Percentiles rank a stretch among this genome's conserved stretches.
Evolutionary conservation across 2,329 filamentous ascomycete species (phyloP).

Genomic region (Coniochaeta prunicola): DNA sequence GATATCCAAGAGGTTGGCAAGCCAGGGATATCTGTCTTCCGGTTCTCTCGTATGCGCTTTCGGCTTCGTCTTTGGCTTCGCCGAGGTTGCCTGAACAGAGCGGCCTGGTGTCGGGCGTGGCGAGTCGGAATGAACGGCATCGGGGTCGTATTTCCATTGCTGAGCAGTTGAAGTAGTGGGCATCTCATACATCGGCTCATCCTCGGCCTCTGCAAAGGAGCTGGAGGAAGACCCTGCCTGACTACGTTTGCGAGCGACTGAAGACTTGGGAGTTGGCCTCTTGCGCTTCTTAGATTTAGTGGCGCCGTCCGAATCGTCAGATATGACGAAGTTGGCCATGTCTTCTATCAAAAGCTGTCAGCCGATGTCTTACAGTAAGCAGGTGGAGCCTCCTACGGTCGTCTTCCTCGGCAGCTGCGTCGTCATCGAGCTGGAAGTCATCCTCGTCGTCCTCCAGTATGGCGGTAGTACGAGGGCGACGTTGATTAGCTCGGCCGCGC

Average conservation of each 20-base stretch:
- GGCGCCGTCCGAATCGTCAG: conserved; percentile 74
- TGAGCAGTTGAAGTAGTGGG: conserved; percentile 65
- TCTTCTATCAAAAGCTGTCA: conserved; percentile 43
- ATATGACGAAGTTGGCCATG: conserved; percentile 80
- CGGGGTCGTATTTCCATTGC: conserved; percentile 67
- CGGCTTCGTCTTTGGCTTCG: conserved; percentile 33
- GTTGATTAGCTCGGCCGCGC: conserved; percentile 29
- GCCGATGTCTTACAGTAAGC: neutral
- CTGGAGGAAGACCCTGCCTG: conserved; percentile 36
- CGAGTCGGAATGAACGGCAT: conserved; percentile 23
- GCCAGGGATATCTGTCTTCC: conserved; percentile 82
- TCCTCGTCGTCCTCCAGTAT: conserved; percentile 67
- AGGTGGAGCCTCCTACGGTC: conserved; percentile 38
- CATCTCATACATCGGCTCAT: conserved; percentile 47
- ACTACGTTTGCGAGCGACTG: conserved; percentile 54
- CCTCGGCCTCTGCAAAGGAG: conserved; percentile 36
- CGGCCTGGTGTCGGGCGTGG: neutral
- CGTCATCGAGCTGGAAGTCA: conserved; percentile 55
- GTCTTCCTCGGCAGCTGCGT: conserved; percentile 54
- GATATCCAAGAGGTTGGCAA: conserved; percentile 78
- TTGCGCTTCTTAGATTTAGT: conserved; percentile 66
- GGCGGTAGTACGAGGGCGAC: conserved; percentile 47
- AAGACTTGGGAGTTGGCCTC: conserved; percentile 44
- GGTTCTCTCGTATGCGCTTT: conserved; percentile 80
- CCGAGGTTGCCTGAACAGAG: conserved; percentile 17